A percentile compares a stretch with the other conserved stretches of the same genome.
Conservation (phyloP, 2,329 filamentous ascomycete genomes). For the Penicillium brasilianum region DNA sequence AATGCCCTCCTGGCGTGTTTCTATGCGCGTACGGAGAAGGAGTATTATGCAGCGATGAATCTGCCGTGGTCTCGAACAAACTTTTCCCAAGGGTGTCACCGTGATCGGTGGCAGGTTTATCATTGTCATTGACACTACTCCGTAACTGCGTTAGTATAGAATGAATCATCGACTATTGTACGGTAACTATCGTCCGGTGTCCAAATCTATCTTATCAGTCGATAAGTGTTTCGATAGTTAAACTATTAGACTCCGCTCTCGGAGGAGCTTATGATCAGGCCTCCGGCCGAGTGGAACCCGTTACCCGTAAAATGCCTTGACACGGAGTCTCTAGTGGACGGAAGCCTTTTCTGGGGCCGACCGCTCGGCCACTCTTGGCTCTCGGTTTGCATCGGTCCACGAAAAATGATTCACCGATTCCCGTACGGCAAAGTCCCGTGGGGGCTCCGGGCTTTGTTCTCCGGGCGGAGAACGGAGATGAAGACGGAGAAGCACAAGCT, state of each 20-base stretch:
- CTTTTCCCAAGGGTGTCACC: neutral
- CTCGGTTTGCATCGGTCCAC: constrained; percentile 21
- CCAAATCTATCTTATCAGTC: constrained; percentile 5
- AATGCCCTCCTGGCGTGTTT: constrained; percentile 4
- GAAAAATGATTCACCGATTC: constrained; percentile 1
- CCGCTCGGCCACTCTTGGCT: constrained; percentile 15
- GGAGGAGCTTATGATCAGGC: constrained; percentile 10
- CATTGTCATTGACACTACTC: neutral
- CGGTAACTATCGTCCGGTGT: neutral
- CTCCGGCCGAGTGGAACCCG: neutral
- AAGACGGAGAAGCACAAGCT: neutral
- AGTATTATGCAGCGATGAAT: neutral
- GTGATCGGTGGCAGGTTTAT: neutral
- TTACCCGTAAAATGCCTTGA: neutral
- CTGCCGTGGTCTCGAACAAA: neutral
- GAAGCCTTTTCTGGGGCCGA: neutral
- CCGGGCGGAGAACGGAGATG: constrained; percentile 4
- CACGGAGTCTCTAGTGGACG: neutral
- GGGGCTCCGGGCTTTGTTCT: neutral
- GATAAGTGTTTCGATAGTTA: neutral
- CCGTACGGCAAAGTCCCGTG: neutral
- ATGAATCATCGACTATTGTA: neutral
- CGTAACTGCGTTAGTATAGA: neutral
- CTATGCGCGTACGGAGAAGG: neutral
- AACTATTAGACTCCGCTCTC: constrained; percentile 4